Conservation (phyloP, 1,284 basidiomycete genomes). For the Apiotrichum gamsii region DNA sequence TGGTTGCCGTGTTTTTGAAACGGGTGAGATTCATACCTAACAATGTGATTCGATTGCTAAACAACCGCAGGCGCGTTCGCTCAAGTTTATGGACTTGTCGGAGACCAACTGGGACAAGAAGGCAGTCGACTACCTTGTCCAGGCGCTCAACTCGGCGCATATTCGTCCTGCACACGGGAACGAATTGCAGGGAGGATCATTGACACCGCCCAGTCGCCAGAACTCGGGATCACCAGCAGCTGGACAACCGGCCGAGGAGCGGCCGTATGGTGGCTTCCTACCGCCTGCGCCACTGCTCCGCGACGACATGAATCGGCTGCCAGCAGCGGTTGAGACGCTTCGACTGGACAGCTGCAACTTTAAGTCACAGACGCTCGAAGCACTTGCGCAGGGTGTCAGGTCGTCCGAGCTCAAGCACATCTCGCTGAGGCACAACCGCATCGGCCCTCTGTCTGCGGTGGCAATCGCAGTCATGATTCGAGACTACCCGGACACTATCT, state of each 20-base stretch:
- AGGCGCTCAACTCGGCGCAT: slow-evolving; percentile 53
- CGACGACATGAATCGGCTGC: slow-evolving; percentile 16
- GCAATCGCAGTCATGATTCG: slow-evolving; percentile 91
- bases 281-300: slow-evolving; percentile 38
- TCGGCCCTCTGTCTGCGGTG: slow-evolving; percentile 72
- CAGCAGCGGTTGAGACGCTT: slow-evolving; percentile 58
- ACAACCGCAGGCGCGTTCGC: slow-evolving; percentile 56
- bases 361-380: slow-evolving; percentile 64
- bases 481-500: slow-evolving; percentile 70
- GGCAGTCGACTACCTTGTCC: slow-evolving; percentile 71
- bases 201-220: background rate
- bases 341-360: slow-evolving; percentile 75
- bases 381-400: slow-evolving; percentile 70
- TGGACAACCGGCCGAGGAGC: slow-evolving; percentile 12
- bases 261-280: slow-evolving; percentile 35
- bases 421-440: slow-evolving; percentile 77
- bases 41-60: background rate
- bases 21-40: slow-evolving; percentile 52
- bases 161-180: slow-evolving; percentile 2
- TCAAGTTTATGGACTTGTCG: slow-evolving; percentile 83
- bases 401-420: slow-evolving; percentile 76
- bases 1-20: slow-evolving; percentile 71
- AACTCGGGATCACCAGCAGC: too few relatives aligned
- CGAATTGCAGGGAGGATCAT: too few relatives aligned
- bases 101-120: slow-evolving; percentile 80